Conservation (phyloP, 441 rosid species). For the Arabidopsis lyrata region DNA sequence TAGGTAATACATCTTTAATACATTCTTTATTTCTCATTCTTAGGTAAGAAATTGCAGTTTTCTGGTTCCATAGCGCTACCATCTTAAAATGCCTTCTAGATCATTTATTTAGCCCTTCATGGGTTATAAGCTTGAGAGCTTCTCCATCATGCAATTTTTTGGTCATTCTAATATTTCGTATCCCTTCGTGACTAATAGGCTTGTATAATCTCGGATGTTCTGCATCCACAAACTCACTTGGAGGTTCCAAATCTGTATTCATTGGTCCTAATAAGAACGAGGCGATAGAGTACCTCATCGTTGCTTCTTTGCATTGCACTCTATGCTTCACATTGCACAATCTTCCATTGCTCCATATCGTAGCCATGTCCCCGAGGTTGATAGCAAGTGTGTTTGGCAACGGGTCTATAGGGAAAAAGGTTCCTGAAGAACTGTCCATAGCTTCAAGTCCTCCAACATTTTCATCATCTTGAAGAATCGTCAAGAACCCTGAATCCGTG, state of each 20-base stretch:
- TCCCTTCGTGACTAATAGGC: constrained; percentile 60
- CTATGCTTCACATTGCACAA: constrained; percentile 72
- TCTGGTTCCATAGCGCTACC: neutral
- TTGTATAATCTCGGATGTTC: constrained; percentile 68
- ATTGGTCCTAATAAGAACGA: constrained; percentile 72
- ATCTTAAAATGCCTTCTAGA: neutral
- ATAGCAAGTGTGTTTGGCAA: constrained; percentile 74
- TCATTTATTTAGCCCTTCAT: neutral
- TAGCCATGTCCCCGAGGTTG: constrained; percentile 84
- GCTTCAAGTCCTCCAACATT: constrained; percentile 83
- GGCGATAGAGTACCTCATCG: constrained; percentile 70
- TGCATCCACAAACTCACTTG: constrained; percentile 60
- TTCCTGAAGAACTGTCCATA: constrained; percentile 58
- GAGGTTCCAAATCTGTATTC: constrained; percentile 65
- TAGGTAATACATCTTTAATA: neutral
- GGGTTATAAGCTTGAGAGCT: constrained; percentile 60
- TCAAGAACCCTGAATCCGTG: constrained; percentile 83
- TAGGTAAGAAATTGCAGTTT: neutral
- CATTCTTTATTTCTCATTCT: constrained; percentile 8
- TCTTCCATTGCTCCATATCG: constrained; percentile 68
- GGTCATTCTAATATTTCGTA: constrained; percentile 59
- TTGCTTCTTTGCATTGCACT: constrained; percentile 77
- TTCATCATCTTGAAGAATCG: constrained; percentile 88
- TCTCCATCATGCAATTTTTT: constrained; percentile 61
- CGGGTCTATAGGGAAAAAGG: constrained; percentile 61